Percentiles rank a stretch among this genome's conserved stretches.
These are phyloP conservation scores for Davidsoniella australis DNA, from an alignment of 2,329 filamentous ascomycete species.

Conservation along the genomic window DNA sequence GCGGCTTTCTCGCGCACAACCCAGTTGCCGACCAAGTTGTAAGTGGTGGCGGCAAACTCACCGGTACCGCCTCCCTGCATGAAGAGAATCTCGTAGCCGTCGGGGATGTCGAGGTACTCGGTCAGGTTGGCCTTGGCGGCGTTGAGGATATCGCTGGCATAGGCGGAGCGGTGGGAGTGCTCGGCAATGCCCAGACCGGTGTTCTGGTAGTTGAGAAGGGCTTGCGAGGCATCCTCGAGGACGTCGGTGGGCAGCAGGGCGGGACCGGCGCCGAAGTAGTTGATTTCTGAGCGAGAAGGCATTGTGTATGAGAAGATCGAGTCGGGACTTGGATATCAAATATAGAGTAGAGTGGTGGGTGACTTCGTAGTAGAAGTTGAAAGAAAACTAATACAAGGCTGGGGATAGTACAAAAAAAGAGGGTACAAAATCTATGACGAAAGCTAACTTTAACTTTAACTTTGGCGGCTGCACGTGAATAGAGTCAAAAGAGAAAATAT, in stretches of 20 bases:
- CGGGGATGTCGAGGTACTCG: slow-evolving; percentile 62
- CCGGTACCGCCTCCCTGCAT: slow-evolving; percentile 77
- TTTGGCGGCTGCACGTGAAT: neutral
- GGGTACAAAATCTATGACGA: neutral
- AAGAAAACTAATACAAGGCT: neutral
- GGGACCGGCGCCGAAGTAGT: slow-evolving; percentile 82
- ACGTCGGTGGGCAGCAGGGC: slow-evolving; percentile 71
- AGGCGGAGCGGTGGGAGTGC: slow-evolving; percentile 70
- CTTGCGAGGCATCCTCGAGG: slow-evolving; percentile 56
- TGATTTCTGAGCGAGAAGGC: slow-evolving; percentile 57
- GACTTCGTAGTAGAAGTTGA: neutral
- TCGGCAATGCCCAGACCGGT: slow-evolving; percentile 77
- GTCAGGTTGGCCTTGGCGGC: slow-evolving; percentile 59
- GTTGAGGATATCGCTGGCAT: slow-evolving; percentile 64
- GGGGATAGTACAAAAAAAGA: neutral
- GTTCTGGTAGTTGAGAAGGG: slow-evolving; percentile 65
- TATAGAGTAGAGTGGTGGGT: neutral
- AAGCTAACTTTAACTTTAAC: neutral
- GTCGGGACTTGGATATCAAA: neutral
- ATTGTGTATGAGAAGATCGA: slow-evolving; percentile 25
- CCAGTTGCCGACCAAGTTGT: slow-evolving; percentile 75
- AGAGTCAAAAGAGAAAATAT: too few relatives aligned
- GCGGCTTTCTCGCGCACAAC: slow-evolving; percentile 48
- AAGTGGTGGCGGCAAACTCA: slow-evolving; percentile 67
- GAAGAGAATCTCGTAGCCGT: slow-evolving; percentile 76